Conservation (phyloP, 805 yeast species). For the Myxozyma vanderwaltii region DNA sequence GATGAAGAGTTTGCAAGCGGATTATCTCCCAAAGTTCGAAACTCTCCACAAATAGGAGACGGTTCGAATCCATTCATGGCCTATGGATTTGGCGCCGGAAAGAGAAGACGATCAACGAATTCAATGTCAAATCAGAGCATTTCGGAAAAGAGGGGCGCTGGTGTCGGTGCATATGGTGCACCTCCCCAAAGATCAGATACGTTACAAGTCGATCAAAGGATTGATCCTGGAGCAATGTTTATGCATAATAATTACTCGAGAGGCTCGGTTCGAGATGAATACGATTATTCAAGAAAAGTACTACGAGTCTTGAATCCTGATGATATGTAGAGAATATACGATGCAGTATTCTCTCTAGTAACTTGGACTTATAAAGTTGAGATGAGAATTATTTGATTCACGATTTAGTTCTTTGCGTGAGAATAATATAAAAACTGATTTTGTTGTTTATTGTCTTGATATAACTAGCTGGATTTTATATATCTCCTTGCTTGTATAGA, state of each 20-base stretch:
- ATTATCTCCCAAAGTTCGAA: constrained; percentile 14
- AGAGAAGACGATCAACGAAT: constrained; percentile 14
- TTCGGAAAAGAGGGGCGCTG: constrained; percentile 32
- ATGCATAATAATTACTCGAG: constrained; percentile 49
- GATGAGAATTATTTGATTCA: no score
- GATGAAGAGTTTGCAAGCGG: constrained; percentile 6
- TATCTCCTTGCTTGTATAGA: no score
- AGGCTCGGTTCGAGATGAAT: constrained; percentile 55
- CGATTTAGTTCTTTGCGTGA: no score
- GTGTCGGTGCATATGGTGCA: constrained; percentile 25
- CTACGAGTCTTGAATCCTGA: constrained; percentile 58
- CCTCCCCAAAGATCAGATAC: constrained; percentile 34
- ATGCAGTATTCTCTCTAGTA: not conserved
- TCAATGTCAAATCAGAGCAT: constrained; percentile 15
- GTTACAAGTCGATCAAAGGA: constrained; percentile 57
- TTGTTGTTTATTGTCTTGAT: no score
- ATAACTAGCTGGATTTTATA: no score
- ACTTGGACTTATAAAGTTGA: no score
- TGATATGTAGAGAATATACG: constrained; percentile 19
- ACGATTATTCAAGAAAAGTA: constrained; percentile 60
- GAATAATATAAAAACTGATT: no score
- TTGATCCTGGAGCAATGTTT: constrained; percentile 59
- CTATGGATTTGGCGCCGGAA: constrained; percentile 1
- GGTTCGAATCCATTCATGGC: constrained; percentile 23
- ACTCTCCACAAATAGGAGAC: constrained; percentile 24